phyloP scores from a whole-genome alignment of 2,329 filamentous ascomycete genomes.

The Aureobasidium mangrovei region DNA sequence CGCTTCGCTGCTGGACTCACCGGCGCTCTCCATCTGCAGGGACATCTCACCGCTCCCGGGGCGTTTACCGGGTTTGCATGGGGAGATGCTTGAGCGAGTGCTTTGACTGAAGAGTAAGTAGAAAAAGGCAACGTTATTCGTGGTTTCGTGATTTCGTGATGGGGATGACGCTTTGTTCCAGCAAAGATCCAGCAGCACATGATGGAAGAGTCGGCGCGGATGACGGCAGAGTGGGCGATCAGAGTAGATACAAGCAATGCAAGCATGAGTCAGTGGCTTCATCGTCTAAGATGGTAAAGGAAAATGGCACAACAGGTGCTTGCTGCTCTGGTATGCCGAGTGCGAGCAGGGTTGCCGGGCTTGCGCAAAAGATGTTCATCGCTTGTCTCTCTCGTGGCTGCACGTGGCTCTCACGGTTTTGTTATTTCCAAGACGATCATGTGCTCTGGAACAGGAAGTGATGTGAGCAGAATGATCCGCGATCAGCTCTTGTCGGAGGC shows the following conservation, averaged over 20 bases:
- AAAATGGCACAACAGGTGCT: not conserved
- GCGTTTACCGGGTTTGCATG: conserved; percentile 12
- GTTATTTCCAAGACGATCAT: not conserved
- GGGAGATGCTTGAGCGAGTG: too few relatives aligned
- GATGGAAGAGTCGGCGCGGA: not conserved
- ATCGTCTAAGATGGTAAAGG: not conserved
- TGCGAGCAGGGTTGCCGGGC: not conserved
- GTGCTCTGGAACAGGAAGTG: conserved; percentile 1
- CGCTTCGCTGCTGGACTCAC: not conserved
- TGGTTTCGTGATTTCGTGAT: too few relatives aligned
- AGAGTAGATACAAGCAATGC: not conserved
- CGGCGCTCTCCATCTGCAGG: not conserved
- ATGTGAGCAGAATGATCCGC: not conserved
- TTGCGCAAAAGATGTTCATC: not conserved
- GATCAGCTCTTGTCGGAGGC: too few relatives aligned
- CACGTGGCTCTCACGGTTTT: conserved; percentile 6
- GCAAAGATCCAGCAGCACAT: not conserved
- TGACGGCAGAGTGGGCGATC: not conserved
- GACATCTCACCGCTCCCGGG: conserved; percentile 9
- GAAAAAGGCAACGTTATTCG: too few relatives aligned
- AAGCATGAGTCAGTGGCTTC: not conserved
- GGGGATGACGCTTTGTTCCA: too few relatives aligned
- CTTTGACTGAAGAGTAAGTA: too few relatives aligned
- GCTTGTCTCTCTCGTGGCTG: conserved; percentile 7
- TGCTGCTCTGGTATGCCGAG: not conserved